Evolutionary conservation across 2,329 filamentous ascomycete genomes (phyloP).

Genomic region (Rutstroemia sp.): DNA sequence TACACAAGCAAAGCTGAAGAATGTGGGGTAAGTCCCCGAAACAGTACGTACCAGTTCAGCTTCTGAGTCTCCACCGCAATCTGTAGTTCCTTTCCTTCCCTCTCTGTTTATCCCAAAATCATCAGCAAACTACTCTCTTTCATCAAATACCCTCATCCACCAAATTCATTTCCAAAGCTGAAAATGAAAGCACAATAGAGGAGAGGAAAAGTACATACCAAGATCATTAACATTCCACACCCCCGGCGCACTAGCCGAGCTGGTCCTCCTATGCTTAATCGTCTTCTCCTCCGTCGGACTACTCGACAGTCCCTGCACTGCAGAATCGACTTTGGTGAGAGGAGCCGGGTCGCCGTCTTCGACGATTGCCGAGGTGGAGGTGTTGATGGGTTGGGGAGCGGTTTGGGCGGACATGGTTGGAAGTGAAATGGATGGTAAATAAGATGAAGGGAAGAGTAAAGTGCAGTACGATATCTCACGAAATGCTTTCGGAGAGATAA

Average conservation of each 20-base stretch:
- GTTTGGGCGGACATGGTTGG: slow-evolving; percentile 43
- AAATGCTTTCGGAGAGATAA: no score
- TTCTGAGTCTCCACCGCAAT: slow-evolving; percentile 79
- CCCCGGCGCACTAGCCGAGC: slow-evolving; percentile 60
- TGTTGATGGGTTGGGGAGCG: slow-evolving; percentile 17
- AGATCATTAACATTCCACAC: slow-evolving; percentile 81
- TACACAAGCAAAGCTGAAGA: background rate
- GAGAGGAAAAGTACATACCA: slow-evolving; percentile 47
- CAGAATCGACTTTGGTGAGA: slow-evolving; percentile 85
- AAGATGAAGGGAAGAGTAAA: no score
- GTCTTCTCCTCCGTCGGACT: slow-evolving; percentile 60
- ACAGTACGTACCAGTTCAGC: slow-evolving; percentile 67
- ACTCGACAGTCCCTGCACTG: slow-evolving; percentile 69
- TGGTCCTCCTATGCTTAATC: slow-evolving; percentile 59
- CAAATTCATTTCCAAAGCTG: background rate
- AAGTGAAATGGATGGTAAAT: background rate
- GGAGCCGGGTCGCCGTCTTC: slow-evolving; percentile 31
- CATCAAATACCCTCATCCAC: background rate
- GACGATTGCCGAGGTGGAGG: background rate
- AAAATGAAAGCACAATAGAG: background rate
- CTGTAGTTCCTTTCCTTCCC: slow-evolving; percentile 61
- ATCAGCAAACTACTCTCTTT: background rate
- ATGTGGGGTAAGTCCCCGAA: background rate
- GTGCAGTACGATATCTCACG: no score
- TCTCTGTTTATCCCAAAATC: slow-evolving; percentile 44